Conservation (phyloP, 2,329 filamentous ascomycete species). For the Grosmannia clavigera region DNA sequence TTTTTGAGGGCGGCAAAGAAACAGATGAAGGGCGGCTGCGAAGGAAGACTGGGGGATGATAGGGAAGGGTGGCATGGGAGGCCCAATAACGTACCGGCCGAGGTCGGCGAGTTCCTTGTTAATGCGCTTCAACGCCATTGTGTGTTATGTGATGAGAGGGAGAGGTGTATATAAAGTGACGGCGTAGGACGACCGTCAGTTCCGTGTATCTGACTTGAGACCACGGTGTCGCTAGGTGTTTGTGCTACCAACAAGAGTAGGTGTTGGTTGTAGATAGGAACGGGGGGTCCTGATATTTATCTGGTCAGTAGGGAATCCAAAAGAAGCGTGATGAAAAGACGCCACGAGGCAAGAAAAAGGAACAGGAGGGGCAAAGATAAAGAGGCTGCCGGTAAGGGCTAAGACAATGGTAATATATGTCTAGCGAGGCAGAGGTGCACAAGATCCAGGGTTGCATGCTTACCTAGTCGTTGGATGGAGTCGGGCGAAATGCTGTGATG, state of each 20-base stretch:
- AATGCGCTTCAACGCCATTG: slow-evolving; percentile 86
- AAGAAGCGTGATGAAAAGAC: slow-evolving; percentile 1
- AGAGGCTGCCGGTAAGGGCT: neutral
- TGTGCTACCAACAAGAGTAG: neutral
- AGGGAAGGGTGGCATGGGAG: neutral
- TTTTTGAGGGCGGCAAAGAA: slow-evolving; percentile 4
- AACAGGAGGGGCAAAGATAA: neutral
- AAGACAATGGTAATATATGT: neutral
- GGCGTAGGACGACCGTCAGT: neutral
- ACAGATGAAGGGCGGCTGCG: neutral
- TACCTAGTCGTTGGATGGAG: slow-evolving; percentile 1
- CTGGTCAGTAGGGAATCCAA: slow-evolving; percentile 3
- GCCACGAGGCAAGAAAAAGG: neutral
- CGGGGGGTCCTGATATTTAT: neutral
- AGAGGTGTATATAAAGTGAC: neutral
- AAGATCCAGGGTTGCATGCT: neutral
- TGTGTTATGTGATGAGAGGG: slow-evolving; percentile 12
- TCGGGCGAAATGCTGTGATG: neutral
- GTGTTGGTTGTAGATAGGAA: neutral
- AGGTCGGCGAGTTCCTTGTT: slow-evolving; percentile 89
- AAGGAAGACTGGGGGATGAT: neutral
- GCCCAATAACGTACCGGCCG: slow-evolving; percentile 51
- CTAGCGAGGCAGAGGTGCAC: neutral
- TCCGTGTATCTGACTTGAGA: neutral
- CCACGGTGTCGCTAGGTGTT: neutral